A percentile compares a stretch with the other conserved stretches of the same genome.
These are phyloP conservation scores for Penicillium soppii DNA, from an alignment of 495 filamentous ascomycete genomes.

Conservation along the genomic window DNA sequence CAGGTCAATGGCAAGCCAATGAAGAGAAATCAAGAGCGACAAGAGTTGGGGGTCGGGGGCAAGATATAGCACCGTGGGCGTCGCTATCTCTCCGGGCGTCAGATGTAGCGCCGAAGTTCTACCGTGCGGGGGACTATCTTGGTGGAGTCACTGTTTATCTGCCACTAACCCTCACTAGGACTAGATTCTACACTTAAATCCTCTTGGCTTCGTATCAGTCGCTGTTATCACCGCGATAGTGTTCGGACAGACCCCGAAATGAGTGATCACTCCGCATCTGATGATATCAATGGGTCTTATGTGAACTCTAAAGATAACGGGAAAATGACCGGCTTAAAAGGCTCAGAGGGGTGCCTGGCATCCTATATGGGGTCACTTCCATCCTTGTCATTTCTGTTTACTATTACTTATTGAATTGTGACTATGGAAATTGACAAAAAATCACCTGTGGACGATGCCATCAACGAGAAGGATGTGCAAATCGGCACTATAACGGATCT, in stretches of 20 bases:
- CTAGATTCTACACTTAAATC: background rate
- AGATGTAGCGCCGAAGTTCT: slow-evolving; percentile 15
- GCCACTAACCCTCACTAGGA: background rate
- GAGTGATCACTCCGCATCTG: slow-evolving; percentile 7
- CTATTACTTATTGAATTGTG: background rate
- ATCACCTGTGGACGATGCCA: slow-evolving; percentile 2
- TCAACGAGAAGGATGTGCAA: slow-evolving; percentile 27
- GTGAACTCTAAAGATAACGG: background rate
- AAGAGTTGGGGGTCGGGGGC: background rate
- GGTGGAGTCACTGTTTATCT: slow-evolving; percentile 16
- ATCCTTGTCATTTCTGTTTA: background rate
- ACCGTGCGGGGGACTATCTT: slow-evolving; percentile 17
- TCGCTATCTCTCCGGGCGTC: slow-evolving; percentile 10
- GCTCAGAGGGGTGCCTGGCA: background rate
- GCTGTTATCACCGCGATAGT: background rate
- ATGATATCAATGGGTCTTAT: background rate
- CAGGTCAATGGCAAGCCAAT: background rate
- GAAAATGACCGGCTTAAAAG: background rate
- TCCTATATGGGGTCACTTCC: background rate
- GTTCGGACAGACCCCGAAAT: slow-evolving; percentile 6
- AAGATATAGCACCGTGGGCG: background rate
- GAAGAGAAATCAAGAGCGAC: background rate
- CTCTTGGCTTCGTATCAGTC: background rate
- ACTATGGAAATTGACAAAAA: slow-evolving; percentile 8
- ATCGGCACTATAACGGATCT: slow-evolving; percentile 27